Evolutionary conservation across 129 eudicot genomes (phyloP).

Genomic region (Flaveria robusta): DNA sequence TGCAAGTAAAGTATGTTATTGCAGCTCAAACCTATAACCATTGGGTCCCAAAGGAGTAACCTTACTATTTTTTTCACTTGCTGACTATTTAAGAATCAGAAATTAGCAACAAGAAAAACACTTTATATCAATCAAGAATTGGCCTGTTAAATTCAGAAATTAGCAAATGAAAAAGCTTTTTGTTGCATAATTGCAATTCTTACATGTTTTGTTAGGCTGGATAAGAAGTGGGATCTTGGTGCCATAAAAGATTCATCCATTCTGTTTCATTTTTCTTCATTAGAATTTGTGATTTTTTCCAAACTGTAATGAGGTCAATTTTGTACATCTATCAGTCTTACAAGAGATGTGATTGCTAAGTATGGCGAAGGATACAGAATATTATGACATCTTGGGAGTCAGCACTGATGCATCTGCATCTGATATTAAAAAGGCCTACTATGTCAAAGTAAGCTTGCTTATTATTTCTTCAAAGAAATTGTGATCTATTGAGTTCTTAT

Average conservation of each 20-base stretch:
- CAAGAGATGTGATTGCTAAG: conserved; percentile 22
- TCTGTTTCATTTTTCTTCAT: conserved; percentile 5
- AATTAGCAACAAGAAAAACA: no score
- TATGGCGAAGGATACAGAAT: conserved; percentile 79
- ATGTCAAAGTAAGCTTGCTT: conserved; percentile 53
- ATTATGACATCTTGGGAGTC: conserved; percentile 80
- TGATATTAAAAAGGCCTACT: conserved; percentile 87
- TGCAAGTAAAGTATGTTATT: background rate
- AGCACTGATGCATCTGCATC: conserved; percentile 55
- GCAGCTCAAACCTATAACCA: background rate
- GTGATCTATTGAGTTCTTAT: background rate
- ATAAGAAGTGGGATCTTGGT: background rate
- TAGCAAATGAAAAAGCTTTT: background rate
- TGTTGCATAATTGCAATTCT: background rate
- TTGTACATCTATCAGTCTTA: conserved; percentile 21
- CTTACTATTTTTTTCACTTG: background rate
- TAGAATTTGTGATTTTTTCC: conserved; percentile 3
- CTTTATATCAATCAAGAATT: no score
- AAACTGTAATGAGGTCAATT: background rate
- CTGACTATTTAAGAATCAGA: no score
- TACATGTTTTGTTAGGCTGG: background rate
- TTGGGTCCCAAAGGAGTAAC: conserved; percentile 11
- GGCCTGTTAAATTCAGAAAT: background rate
- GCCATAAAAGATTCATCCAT: background rate
- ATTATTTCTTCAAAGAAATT: background rate